Base-by-base conservation (phyloP, 2,329 filamentous ascomycete species). In the Pestalotiopsis sp. region DNA sequence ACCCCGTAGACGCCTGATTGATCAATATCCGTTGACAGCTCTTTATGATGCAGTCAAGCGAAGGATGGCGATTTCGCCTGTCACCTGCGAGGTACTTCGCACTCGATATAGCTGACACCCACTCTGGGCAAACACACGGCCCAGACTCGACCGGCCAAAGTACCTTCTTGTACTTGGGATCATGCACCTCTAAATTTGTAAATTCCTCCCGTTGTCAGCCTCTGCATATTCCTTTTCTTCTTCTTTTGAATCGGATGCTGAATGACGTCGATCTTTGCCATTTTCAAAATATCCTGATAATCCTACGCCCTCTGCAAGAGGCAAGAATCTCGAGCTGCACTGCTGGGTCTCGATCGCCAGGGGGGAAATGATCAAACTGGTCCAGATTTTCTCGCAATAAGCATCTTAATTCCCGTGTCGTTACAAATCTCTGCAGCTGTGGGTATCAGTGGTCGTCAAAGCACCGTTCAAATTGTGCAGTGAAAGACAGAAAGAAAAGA, bases 71-170 rank as follows among this genome's bases (percentile, higher is more conserved):
- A 52, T 52, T 52, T 23, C 41, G 13, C 45, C 45, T 6, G 45
- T n/a, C 45, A 52, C 45, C 45, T 52, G 45, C 41, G 45, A 52
- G 45, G 45, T 52, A 52, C 45, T n/a, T 52, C 6, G 23, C 63
- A 55, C 63, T 65, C 63, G 63, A 65, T 65, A 65, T 65, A 65
- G 63, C 63, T 65, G 63, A 65, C 45, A 49, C 23, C 20, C 63
- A 20, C 39, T 25, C 20, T 45, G n/a, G 38, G 31, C 27, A 23
- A 9, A 17, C 62, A 27, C 38, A 27, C 20, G 6, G 20, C 20
- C n/a, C 11, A 27, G 23, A 20, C 20, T 17, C 23, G 20, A 45
- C 62, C 9, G 14, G 23, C 31, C 17, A 64, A 39, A 39, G 25
- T 38, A 20, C 59, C 27, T 14, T 36, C 27, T 17, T n/a, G 59